Evolutionary conservation across 768 basidiomycete species (phyloP).

Genomic region (Phallus indusiatus): DNA sequence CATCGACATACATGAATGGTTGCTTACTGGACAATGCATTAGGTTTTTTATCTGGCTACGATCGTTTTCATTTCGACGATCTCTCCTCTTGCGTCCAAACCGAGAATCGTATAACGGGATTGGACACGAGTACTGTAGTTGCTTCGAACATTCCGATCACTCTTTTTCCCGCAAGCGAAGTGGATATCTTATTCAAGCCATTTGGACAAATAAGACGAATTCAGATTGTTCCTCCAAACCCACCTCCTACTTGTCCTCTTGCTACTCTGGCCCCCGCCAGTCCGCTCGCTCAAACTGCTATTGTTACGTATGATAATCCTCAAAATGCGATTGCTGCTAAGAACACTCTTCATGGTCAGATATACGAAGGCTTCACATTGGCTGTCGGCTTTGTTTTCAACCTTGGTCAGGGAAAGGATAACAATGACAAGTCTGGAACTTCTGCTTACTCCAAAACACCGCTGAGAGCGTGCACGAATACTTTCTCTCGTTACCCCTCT

Average conservation of each 20-base stretch:
- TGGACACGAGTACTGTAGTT: conserved; percentile 29
- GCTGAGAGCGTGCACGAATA: background rate
- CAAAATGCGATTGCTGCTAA: conserved; percentile 49
- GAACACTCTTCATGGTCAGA: conserved; percentile 49
- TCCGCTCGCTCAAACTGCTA: conserved; percentile 30
- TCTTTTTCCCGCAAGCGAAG: conserved; percentile 55
- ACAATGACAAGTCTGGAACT: background rate
- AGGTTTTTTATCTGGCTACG: conserved; percentile 8
- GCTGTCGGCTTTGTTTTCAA: conserved; percentile 27
- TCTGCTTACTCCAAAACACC: background rate
- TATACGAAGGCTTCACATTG: conserved; percentile 42
- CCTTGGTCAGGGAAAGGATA: conserved; percentile 8
- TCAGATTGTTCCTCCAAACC: conserved; percentile 23
- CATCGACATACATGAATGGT: background rate
- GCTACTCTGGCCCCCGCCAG: conserved; percentile 24
- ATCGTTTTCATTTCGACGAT: background rate
- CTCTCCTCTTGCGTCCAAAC: background rate
- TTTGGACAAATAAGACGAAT: conserved; percentile 62
- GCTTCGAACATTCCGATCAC: conserved; percentile 57
- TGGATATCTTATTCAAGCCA: conserved; percentile 66
- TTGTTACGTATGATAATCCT: conserved; percentile 58
- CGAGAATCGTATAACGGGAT: background rate
- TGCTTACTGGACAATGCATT: background rate
- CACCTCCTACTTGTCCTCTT: conserved; percentile 15
- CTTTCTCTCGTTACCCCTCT: background rate